Percentiles rank a stretch among this genome's conserved stretches.
Evolutionary conservation across 768 basidiomycete species (phyloP).

Genomic region (Mycena epipterygia): DNA sequence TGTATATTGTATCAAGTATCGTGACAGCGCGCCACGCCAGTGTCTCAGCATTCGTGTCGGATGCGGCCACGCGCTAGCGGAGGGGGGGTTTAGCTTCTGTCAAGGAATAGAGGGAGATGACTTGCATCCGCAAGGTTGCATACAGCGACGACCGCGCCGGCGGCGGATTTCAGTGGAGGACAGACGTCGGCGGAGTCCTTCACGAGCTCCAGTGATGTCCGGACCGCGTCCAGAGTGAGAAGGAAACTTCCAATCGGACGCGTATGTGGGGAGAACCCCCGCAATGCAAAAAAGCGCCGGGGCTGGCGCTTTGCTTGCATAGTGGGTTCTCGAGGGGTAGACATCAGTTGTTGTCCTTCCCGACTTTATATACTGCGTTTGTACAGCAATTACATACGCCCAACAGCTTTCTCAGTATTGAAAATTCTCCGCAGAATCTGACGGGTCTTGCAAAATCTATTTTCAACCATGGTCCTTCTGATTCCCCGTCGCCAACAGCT

Average conservation of each 20-base stretch:
- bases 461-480: no score
- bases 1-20: constrained; percentile 11
- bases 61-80: constrained; percentile 6
- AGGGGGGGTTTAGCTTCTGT: not conserved
- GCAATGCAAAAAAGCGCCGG: not conserved
- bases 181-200: not conserved
- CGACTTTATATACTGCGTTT: no score
- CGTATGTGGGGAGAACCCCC: not conserved
- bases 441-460: no score
- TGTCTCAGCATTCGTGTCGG: not conserved
- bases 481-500: no score
- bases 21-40: not conserved
- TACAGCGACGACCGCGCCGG: not conserved
- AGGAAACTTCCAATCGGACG: not conserved
- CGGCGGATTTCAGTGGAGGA: constrained; percentile 13
- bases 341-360: no score
- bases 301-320: not conserved
- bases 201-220: constrained; percentile 4
- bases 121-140: constrained; percentile 15
- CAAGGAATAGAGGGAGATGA: not conserved
- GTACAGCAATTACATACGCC: no score
- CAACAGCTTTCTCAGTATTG: no score
- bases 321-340: not conserved
- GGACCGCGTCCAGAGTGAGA: constrained; percentile 5
- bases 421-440: no score